Conservation (phyloP, 495 filamentous ascomycete genomes). For the Hypomontagnella monticulosa region DNA sequence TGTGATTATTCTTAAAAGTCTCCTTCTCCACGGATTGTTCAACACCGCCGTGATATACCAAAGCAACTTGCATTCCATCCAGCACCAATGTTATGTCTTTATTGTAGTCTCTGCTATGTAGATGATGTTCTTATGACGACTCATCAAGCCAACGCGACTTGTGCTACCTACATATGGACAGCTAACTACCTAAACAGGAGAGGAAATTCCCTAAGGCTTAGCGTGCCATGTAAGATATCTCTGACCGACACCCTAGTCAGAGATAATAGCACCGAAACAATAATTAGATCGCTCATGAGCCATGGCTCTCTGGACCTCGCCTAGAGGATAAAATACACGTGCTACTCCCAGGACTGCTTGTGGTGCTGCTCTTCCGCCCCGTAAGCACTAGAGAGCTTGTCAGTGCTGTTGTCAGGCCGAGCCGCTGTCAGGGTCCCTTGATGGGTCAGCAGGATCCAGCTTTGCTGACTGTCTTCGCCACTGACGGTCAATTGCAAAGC, state of each 20-base stretch:
- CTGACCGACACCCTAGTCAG: conserved; percentile 4
- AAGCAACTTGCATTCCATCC: conserved; percentile 21
- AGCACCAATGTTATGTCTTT: conserved; percentile 18
- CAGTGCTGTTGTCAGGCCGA: conserved; percentile 15
- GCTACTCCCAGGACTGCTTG: conserved; percentile 20
- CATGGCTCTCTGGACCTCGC: neutral
- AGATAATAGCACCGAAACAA: conserved; percentile 11
- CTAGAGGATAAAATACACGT: conserved; percentile 22
- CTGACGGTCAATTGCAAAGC: conserved; percentile 17
- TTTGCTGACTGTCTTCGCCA: conserved; percentile 40
- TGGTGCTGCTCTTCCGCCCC: conserved; percentile 26
- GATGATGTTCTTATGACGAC: too few species aligned
- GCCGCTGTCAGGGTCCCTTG: conserved; percentile 29
- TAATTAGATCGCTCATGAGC: conserved; percentile 10
- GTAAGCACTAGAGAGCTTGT: conserved; percentile 41
- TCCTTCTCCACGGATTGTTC: conserved; percentile 2
- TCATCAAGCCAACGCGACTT: too few species aligned
- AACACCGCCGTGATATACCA: conserved; percentile 14
- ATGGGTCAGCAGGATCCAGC: conserved; percentile 35
- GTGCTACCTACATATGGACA: neutral
- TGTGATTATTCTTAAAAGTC: conserved; percentile 8
- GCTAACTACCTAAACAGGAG: neutral
- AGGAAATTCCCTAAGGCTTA: conserved; percentile 18
- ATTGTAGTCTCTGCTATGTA: neutral
- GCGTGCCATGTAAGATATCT: conserved; percentile 23